Percentiles rank a stretch among this genome's conserved stretches.
These are phyloP conservation scores for Eurotiales sp. DNA, from an alignment of 2,329 filamentous ascomycete genomes.

Conservation along the genomic window DNA sequence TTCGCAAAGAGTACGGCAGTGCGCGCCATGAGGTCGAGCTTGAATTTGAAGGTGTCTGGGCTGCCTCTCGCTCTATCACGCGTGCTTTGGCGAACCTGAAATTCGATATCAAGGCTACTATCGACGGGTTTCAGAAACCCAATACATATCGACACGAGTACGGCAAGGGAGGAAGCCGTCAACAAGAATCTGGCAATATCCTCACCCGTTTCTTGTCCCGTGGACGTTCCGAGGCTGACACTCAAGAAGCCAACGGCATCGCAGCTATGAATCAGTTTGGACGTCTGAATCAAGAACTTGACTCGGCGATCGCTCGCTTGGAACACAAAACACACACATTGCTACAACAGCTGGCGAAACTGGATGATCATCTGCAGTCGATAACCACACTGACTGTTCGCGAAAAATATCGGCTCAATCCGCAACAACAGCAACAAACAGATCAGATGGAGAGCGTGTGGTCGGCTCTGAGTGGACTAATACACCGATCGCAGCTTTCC, in stretches of 20 bases:
- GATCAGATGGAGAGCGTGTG: not conserved
- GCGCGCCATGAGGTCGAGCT: slow-evolving; percentile 34
- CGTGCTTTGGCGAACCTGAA: slow-evolving; percentile 34
- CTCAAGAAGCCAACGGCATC: slow-evolving; percentile 1
- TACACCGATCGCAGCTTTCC: not conserved
- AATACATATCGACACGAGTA: not conserved
- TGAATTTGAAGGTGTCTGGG: slow-evolving; percentile 33
- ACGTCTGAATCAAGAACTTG: slow-evolving; percentile 10
- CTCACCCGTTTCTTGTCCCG: slow-evolving; percentile 1
- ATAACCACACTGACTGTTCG: slow-evolving; percentile 10
- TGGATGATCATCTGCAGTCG: slow-evolving; percentile 15
- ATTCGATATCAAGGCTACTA: slow-evolving; percentile 32
- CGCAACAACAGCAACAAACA: not conserved
- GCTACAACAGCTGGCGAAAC: slow-evolving; percentile 3
- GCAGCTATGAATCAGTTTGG: slow-evolving; percentile 3
- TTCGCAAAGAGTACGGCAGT: slow-evolving; percentile 27
- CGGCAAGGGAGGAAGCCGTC: not conserved
- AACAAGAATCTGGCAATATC: not conserved
- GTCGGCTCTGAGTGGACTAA: not conserved
- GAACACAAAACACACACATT: slow-evolving; percentile 4
- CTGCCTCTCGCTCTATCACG: slow-evolving; percentile 28
- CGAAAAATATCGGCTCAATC: slow-evolving; percentile 9
- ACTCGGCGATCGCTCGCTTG: slow-evolving; percentile 3
- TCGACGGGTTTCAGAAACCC: slow-evolving; percentile 19
- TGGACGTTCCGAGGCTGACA: not conserved